A percentile compares a stretch with the other conserved stretches of the same genome.
phyloP scores from a whole-genome alignment of 73 alveolate species.

The Effrenium voratum region DNA sequence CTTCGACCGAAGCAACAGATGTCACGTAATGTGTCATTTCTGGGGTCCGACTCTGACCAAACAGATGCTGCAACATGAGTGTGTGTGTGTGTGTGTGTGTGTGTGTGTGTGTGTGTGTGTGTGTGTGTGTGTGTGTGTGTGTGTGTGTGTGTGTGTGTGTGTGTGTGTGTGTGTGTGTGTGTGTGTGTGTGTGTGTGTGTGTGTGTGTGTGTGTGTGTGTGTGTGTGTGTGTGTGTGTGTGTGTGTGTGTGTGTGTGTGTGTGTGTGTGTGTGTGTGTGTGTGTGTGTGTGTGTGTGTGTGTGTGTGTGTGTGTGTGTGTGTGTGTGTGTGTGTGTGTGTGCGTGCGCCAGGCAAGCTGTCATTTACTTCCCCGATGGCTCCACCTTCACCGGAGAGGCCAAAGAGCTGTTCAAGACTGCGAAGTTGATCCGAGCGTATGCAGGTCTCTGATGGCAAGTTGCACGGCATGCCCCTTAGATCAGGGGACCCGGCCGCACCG shows the following conservation, averaged over 20 bases:
- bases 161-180: conserved; percentile 24
- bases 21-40: no score
- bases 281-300: conserved; percentile 15
- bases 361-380: conserved; percentile 68
- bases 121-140: no score
- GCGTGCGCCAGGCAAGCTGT: conserved; percentile 20
- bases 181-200: conserved; percentile 18
- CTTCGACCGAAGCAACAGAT: no score
- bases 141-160: conserved; percentile 15
- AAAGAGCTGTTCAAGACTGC: not conserved
- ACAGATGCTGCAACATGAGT: no score
- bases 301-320: conserved; percentile 27
- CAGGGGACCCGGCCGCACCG: not conserved
- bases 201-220: conserved; percentile 31
- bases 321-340: conserved; percentile 13
- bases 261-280: conserved; percentile 27
- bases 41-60: no score
- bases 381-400: conserved; percentile 47
- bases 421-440: not conserved
- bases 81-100: no score
- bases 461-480: conserved; percentile 40
- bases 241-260: conserved; percentile 16
- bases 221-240: conserved; percentile 31
- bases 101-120: no score
- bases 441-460: conserved; percentile 80